Evolutionary conservation across 305 asterid genomes (phyloP).

Genomic region (Rubia balearica): DNA sequence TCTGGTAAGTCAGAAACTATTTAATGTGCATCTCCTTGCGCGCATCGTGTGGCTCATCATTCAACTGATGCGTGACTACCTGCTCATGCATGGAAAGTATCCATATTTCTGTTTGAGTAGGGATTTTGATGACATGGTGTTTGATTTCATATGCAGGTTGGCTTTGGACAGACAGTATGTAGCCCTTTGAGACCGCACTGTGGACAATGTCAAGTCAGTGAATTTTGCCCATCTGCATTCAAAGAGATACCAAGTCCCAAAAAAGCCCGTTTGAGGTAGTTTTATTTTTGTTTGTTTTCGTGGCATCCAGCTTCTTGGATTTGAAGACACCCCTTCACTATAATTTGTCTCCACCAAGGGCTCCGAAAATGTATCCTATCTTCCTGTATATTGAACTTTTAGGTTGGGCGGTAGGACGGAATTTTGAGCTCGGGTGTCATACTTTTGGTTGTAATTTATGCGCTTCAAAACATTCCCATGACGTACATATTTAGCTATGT

Average conservation of each 20-base stretch:
- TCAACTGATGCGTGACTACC: neutral
- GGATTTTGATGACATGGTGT: neutral
- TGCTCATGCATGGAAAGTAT: neutral
- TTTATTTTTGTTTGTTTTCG: neutral
- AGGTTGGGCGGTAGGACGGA: neutral
- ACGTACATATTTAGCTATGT: too few relatives aligned
- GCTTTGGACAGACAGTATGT: conserved; percentile 92
- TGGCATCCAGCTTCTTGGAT: neutral
- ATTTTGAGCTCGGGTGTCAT: neutral
- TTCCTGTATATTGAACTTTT: neutral
- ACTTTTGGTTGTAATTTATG: neutral
- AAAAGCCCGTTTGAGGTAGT: conserved; percentile 24
- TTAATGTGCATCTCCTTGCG: neutral
- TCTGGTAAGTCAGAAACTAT: conserved; percentile 42
- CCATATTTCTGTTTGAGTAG: neutral
- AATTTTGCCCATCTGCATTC: conserved; percentile 81
- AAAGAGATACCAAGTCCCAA: conserved; percentile 50
- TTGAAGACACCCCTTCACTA: neutral
- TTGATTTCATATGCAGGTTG: conserved; percentile 44
- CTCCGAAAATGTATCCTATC: neutral
- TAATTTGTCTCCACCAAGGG: neutral
- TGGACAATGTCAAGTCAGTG: conserved; percentile 52
- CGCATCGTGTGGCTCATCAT: neutral
- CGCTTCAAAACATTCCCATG: too few relatives aligned
- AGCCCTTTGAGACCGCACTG: conserved; percentile 88